phyloP scores from a whole-genome alignment of 2,329 filamentous ascomycete genomes.

The Nothophaeocryptopus gaeumannii region DNA sequence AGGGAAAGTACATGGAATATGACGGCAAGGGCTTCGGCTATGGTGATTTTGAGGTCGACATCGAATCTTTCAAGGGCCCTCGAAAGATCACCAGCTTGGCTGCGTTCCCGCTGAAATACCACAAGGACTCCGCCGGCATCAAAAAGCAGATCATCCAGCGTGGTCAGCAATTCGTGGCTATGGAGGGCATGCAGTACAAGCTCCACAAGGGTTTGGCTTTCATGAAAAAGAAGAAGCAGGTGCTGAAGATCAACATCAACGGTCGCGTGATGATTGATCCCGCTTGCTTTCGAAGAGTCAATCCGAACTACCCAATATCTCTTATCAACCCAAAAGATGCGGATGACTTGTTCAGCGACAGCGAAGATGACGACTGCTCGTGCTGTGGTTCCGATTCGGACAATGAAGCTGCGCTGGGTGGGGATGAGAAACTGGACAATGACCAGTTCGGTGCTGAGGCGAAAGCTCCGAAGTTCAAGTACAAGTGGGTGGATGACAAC shows the following conservation, averaged over 20 bases:
- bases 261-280: conserved; percentile 87
- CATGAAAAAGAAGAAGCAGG: conserved; percentile 72
- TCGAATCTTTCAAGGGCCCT: conserved; percentile 73
- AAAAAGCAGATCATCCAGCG: conserved; percentile 69
- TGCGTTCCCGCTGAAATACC: conserved; percentile 76
- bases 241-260: conserved; percentile 79
- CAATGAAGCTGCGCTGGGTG: conserved; percentile 43
- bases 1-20: conserved; percentile 79
- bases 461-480: conserved; percentile 37
- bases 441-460: conserved; percentile 52
- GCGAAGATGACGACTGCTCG: conserved; percentile 46
- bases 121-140: conserved; percentile 66
- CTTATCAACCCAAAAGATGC: conserved; percentile 65
- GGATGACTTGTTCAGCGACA: conserved; percentile 49
- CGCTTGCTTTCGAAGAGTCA: conserved; percentile 75
- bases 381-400: conserved; percentile 41
- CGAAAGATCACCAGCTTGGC: conserved; percentile 76
- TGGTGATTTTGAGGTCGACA: conserved; percentile 66
- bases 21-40: conserved; percentile 83
- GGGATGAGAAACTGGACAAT: conserved; percentile 48
- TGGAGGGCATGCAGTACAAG: conserved; percentile 81
- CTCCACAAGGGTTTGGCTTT: conserved; percentile 82
- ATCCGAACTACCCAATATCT: conserved; percentile 80
- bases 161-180: conserved; percentile 76
- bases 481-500: conserved; percentile 48